phyloP scores from a whole-genome alignment of 1,139 yeast genomes.

The Scheffersomyces segobiensis region DNA sequence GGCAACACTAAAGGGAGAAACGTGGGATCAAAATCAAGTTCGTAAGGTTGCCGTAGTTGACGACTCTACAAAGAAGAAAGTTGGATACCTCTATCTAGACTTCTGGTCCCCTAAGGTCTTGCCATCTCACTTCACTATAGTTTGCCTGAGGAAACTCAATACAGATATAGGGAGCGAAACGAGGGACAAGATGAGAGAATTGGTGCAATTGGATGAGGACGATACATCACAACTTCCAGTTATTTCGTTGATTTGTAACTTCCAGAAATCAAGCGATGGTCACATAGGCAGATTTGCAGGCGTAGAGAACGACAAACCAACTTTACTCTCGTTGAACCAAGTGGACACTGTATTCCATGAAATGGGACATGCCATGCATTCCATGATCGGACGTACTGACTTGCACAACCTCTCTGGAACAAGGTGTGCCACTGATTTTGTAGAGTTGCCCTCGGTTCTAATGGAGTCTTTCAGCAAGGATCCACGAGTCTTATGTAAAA shows the following conservation, averaged over 20 bases:
- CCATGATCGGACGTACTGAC: conserved; percentile 90
- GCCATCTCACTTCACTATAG: conserved; percentile 97
- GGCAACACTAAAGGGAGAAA: conserved; percentile 68
- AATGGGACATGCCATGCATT: conserved; percentile 99
- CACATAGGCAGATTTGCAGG: conserved; percentile 30
- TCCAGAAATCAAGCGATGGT: conserved; percentile 36
- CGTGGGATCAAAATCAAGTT: conserved; percentile 83
- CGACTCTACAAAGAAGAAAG: conserved; percentile 19
- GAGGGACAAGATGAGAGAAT: conserved; percentile 29
- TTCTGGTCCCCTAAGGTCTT: conserved; percentile 49
- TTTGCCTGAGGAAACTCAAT: conserved; percentile 71
- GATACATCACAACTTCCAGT: conserved; percentile 77
- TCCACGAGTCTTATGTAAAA: conserved; percentile 67
- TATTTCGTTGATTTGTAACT: conserved; percentile 85
- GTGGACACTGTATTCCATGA: conserved; percentile 95
- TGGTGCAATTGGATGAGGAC: conserved; percentile 53
- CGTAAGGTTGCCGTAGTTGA: conserved; percentile 70
- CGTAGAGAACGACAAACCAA: conserved; percentile 26
- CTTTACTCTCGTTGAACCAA: conserved; percentile 68
- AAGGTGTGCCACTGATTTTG: conserved; percentile 93
- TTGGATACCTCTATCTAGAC: conserved; percentile 46
- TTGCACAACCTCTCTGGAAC: conserved; percentile 94
- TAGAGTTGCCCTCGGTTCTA: conserved; percentile 89
- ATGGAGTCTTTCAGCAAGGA: conserved; percentile 94
- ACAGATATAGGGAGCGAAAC: conserved; percentile 29